Evolutionary conservation across 1,284 basidiomycete species (phyloP).

Genomic region (Ceratobasidium sp.): DNA sequence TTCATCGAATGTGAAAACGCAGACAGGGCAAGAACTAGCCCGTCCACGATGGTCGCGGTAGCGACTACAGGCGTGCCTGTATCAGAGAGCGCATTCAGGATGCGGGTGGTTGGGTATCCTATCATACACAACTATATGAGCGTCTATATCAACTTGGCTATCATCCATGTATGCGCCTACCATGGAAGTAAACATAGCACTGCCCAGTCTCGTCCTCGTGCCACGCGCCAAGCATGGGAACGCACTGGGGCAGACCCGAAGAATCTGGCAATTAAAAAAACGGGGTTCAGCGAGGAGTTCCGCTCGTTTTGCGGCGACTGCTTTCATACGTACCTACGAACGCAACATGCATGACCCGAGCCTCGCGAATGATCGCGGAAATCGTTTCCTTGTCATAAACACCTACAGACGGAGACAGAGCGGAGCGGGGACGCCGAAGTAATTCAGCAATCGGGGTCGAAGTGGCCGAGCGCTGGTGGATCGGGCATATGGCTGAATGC

Average conservation of each 20-base stretch:
- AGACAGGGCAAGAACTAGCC: slow-evolving; percentile 49
- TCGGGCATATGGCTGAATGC: neutral
- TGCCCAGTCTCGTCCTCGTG: slow-evolving; percentile 48
- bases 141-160: neutral
- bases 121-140: neutral
- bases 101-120: slow-evolving; percentile 49
- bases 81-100: slow-evolving; percentile 48
- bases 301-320: neutral
- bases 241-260: slow-evolving; percentile 49
- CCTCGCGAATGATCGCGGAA: slow-evolving; percentile 46
- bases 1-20: slow-evolving; percentile 49
- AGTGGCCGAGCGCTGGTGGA: neutral
- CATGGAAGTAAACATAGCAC: slow-evolving; percentile 48
- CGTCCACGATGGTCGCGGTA: slow-evolving; percentile 50
- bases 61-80: slow-evolving; percentile 49
- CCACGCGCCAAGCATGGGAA: slow-evolving; percentile 50
- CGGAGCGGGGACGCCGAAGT: slow-evolving; percentile 9
- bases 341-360: slow-evolving; percentile 48
- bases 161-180: slow-evolving; percentile 25
- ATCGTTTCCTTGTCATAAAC: slow-evolving; percentile 44
- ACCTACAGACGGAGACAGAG: neutral
- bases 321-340: slow-evolving; percentile 44
- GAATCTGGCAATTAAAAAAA: slow-evolving; percentile 37
- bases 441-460: neutral
- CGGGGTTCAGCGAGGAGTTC: neutral